Percentiles rank a stretch among this genome's conserved stretches.
These are phyloP conservation scores for Xylaria sp. DNA, from an alignment of 2,329 filamentous ascomycete species.

Conservation along the genomic window DNA sequence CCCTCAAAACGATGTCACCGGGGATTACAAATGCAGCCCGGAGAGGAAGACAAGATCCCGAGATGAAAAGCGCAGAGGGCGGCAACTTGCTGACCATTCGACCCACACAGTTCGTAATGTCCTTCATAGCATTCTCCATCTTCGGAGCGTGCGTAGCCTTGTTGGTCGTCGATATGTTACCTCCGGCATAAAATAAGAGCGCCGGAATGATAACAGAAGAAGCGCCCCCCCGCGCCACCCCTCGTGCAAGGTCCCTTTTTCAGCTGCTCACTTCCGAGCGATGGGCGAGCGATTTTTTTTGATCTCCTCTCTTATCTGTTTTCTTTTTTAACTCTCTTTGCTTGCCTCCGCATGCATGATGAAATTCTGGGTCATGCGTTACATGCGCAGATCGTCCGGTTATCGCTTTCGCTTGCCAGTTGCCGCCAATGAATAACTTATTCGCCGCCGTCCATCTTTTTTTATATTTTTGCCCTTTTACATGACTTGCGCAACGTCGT, in stretches of 20 bases:
- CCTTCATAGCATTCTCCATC: conserved; percentile 56
- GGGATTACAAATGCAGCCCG: neutral
- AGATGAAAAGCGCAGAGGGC: neutral
- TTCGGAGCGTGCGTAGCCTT: conserved; percentile 61
- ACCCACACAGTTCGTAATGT: conserved; percentile 41
- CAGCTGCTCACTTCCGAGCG: no score
- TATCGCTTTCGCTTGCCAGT: no score
- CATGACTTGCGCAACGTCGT: no score
- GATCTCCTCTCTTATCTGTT: neutral
- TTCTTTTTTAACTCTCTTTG: neutral
- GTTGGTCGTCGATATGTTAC: conserved; percentile 42
- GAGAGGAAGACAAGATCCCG: neutral
- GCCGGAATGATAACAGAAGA: neutral
- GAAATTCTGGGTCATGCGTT: no score
- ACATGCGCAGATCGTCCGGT: no score
- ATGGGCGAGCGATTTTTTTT: neutral
- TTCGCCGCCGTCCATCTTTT: no score
- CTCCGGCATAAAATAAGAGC: neutral
- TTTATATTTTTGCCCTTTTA: no score
- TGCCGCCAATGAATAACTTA: no score
- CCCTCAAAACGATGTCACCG: neutral
- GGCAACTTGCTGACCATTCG: neutral
- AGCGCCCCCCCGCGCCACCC: neutral
- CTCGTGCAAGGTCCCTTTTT: no score
- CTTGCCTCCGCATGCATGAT: no score